Base-by-base conservation (phyloP, 2,329 filamentous ascomycete genomes). In the Beauveria varroae region DNA sequence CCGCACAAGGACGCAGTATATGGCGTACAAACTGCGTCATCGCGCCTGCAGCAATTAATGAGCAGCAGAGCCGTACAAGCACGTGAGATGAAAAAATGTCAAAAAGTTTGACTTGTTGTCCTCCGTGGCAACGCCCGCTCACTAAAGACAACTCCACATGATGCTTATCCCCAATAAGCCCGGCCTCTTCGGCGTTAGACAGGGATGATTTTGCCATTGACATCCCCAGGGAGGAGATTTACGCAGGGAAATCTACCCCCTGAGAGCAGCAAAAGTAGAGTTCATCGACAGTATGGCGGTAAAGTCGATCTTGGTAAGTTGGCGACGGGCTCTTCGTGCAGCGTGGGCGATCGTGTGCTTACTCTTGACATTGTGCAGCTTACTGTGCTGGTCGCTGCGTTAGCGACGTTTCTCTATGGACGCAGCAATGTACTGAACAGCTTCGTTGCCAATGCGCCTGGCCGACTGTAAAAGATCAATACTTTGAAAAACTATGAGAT, bases 361-460 rank as follows among this genome's bases (percentile, higher is more conserved):
- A 14, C 41, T 26, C 5, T 26, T 26, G 26, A 49, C 43, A 18
- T 18, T 20, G 20, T 20, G 3, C 14, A 60, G 57, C 37, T 60
- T 5, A 60, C 57, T 3, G 43, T 53, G 40, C 22, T 60, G 18
- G 40, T 60, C 10, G 63, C 63, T 3, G 53, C 34, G 7, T 12
- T 67, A 14, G 61, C 63, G 6, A 59, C 44, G 16, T 63, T 66
- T 46, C 34, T 65, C 8, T 66, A 66, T 28, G 60, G 61, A 26
- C 66, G 65, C 37, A 61, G 6, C 26, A n/a, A 44, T 24, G 49
- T 65, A 12, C 22, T 70, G 1, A 63, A 62, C 28, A 59, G 65
- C 6, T 67, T 73, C 28, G 67, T 68, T 34, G 63, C 54, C 0
- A 76, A 77, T 40, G 63, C 69, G 0, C 74, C 74, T 0, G 60